Evolutionary conservation across 805 yeast genomes (phyloP), one percentile per base, ranked within the genome.

Genomic region (Cephaloascus fragrans): DNA sequence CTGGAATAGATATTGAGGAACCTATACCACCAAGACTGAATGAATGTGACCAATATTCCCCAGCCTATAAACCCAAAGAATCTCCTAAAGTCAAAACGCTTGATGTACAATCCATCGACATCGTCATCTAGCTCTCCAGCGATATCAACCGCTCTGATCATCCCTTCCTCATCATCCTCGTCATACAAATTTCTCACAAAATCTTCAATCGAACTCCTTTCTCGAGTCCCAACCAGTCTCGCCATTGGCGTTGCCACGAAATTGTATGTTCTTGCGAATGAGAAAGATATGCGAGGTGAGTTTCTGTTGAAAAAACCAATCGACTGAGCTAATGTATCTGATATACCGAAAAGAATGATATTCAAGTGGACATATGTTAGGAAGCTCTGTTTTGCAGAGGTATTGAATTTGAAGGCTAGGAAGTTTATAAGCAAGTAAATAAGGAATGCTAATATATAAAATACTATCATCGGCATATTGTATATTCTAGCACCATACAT

Each of bases 1-100:
- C 79, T 81, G 4, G 82, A 77, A 56, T 83, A 90, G 45, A 85
- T 76, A 52, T 90, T 89, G 43, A 90, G 68, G 42, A 89, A 75
- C 49, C 75, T 72, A 52, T 90, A 89, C 98, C 98, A 90, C 37
- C 80, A 80, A 38, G 83, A 83, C 59, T 88, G 97, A 36, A 78
- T 74, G 51, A 85, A 82, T 0, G 96, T 82, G 62, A 87, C 73
- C 5, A 81, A 52, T 40, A 84, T 75, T 2, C 97, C 97, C 96
- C 97, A 89, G 34, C 74, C 60, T 65, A 85, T 77, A 53, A 88
- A 89, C 5, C 93, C 83, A 0, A 79, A 69, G 53, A 87, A 73
- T 45, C 96, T 70, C 39, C 73, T 67, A 51, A 83, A 83, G 41
- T 75, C 74, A 57, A 83, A 90, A 31, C n/a, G n/a, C 6, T 6